phyloP scores from a whole-genome alignment of 495 filamentous ascomycete species.

The Penicillium turbatum region DNA sequence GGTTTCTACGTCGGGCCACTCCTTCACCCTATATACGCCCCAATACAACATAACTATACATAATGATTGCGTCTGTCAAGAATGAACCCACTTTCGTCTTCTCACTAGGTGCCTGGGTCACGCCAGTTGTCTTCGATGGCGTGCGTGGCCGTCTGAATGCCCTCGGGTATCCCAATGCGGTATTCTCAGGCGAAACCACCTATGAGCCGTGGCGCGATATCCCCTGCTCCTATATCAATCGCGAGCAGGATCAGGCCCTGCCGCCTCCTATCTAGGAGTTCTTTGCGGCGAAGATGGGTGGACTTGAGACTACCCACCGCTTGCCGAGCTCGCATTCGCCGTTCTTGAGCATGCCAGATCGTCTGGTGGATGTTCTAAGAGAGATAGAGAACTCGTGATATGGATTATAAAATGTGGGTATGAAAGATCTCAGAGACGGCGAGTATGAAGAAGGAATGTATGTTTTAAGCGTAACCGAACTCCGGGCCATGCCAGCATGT shows the following conservation, averaged over 20 bases:
- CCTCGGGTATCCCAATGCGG: conserved; percentile 33
- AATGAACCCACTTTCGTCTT: conserved; percentile 42
- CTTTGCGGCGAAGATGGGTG: conserved; percentile 23
- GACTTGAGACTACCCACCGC: conserved; percentile 18
- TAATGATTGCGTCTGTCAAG: neutral
- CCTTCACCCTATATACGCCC: too few relatives aligned
- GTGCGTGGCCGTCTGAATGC: conserved; percentile 31
- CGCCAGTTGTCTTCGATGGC: conserved; percentile 29
- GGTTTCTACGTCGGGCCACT: too few relatives aligned
- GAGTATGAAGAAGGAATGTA: conserved; percentile 2
- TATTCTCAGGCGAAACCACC: conserved; percentile 17
- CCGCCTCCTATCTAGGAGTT: conserved; percentile 29
- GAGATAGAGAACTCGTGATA: conserved; percentile 1
- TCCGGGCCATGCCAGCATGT: conserved; percentile 33
- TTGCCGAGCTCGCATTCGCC: conserved; percentile 27
- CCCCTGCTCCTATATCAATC: conserved; percentile 30
- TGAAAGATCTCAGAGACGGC: neutral
- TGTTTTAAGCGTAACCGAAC: conserved; percentile 16
- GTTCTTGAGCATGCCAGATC: conserved; percentile 28
- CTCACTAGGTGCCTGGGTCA: conserved; percentile 47
- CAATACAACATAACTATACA: too few relatives aligned
- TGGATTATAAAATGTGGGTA: neutral
- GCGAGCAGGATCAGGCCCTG: conserved; percentile 29
- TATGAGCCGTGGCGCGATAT: conserved; percentile 26
- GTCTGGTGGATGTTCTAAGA: conserved; percentile 9